phyloP scores from a whole-genome alignment of 176 grass and related monocot genomes.

The Eragrostis nindensis region DNA sequence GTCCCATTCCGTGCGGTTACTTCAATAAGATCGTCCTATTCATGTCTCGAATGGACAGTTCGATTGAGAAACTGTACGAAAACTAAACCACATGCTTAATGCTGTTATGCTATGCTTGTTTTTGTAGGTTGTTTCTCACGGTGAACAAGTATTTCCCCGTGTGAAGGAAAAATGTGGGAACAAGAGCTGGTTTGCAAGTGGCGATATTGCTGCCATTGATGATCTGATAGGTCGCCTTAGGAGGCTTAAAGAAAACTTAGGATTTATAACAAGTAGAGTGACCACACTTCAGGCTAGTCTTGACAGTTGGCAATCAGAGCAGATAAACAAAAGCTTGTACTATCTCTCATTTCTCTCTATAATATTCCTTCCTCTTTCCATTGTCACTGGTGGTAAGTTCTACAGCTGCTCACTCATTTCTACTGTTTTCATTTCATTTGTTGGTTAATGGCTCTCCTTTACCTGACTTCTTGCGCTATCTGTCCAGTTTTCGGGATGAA shows the following conservation, averaged over 20 bases:
- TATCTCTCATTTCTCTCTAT: slow-evolving; percentile 95
- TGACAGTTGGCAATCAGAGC: slow-evolving; percentile 94
- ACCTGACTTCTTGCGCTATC: slow-evolving; percentile 18
- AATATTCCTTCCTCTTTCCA: slow-evolving; percentile 90
- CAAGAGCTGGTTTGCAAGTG: slow-evolving; percentile 78
- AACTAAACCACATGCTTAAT: background rate
- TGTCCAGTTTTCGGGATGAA: slow-evolving; percentile 93
- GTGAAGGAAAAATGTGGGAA: slow-evolving; percentile 80
- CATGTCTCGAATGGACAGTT: background rate
- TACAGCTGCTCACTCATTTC: background rate
- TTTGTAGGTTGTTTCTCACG: slow-evolving; percentile 85
- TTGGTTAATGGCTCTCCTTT: background rate
- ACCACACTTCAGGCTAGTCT: slow-evolving; percentile 89
- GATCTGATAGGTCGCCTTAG: slow-evolving; percentile 79
- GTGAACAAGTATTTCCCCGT: slow-evolving; percentile 89
- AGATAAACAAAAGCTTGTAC: slow-evolving; percentile 92
- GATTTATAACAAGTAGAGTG: slow-evolving; percentile 83
- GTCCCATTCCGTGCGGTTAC: background rate
- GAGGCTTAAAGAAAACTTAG: slow-evolving; percentile 91
- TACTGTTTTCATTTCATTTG: slow-evolving; percentile 5
- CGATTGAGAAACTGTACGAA: background rate
- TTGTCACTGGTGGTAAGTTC: slow-evolving; percentile 82
- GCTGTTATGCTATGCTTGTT: background rate
- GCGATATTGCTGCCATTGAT: slow-evolving; percentile 72
- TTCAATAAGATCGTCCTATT: background rate